Percentiles rank a stretch among this genome's conserved stretches.
Conservation (phyloP, 805 yeast genomes). For the Henningerozyma blattae region DNA sequence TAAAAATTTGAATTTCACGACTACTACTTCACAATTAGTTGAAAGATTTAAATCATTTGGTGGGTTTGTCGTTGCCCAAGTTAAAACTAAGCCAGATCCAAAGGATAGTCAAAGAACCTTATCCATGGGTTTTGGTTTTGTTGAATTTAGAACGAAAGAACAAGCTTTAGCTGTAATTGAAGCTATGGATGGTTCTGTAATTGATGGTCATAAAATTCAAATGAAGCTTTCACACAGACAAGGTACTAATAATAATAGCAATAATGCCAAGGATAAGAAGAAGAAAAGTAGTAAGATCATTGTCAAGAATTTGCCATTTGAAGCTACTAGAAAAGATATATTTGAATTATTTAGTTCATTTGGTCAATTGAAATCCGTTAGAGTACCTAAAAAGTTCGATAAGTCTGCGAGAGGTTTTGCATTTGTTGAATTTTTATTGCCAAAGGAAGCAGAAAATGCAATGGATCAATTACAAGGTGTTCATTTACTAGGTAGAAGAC, state of each 20-base stretch:
- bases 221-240: conserved; percentile 79
- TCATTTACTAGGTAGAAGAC: conserved; percentile 88
- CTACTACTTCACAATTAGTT: conserved; percentile 46
- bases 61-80: conserved; percentile 74
- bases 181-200: conserved; percentile 58
- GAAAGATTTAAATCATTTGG: conserved; percentile 54
- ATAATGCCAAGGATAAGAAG: conserved; percentile 25
- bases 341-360: conserved; percentile 86
- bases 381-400: conserved; percentile 94
- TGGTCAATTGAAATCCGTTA: conserved; percentile 87
- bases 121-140: conserved; percentile 98
- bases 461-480: conserved; percentile 92
- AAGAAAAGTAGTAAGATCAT: conserved; percentile 62
- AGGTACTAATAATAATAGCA: conserved; percentile 26
- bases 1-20: conserved; percentile 81
- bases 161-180: conserved; percentile 69
- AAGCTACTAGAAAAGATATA: conserved; percentile 87
- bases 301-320: conserved; percentile 95
- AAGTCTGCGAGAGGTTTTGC: conserved; percentile 95
- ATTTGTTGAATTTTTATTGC: conserved; percentile 79
- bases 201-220: conserved; percentile 86
- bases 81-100: conserved; percentile 82
- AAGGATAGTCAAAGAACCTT: conserved; percentile 50
- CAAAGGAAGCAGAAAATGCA: conserved; percentile 88
- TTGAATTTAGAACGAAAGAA: conserved; percentile 68